A percentile compares a stretch with the other conserved stretches of the same genome.
phyloP scores from a whole-genome alignment of 2,329 filamentous ascomycete species.

The Chrysoporthe deuterocubensis region DNA sequence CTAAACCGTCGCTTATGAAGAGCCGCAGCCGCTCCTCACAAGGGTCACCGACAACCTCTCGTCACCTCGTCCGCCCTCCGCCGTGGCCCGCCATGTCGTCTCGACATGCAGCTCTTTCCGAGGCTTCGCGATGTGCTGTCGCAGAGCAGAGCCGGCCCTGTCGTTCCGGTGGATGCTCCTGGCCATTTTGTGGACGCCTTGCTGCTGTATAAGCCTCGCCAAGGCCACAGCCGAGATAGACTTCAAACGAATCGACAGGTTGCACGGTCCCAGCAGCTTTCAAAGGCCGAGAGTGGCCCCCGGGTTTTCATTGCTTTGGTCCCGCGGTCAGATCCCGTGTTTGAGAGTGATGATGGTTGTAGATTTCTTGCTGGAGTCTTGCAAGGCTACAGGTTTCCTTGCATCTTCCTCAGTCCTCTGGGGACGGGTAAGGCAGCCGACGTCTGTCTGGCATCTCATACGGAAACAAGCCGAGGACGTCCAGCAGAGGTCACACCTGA shows the following conservation, averaged over 20 bases:
- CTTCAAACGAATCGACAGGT: slow-evolving; percentile 5
- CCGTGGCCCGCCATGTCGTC: background rate
- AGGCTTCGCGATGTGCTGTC: background rate
- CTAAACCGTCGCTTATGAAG: slow-evolving; percentile 16
- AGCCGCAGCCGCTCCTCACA: slow-evolving; percentile 15
- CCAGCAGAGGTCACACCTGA: background rate
- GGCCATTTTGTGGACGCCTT: background rate
- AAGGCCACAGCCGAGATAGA: background rate
- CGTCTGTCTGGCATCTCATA: too few relatives aligned
- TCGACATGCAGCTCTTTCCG: background rate
- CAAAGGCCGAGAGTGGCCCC: background rate
- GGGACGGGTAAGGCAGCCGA: background rate
- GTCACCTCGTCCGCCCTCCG: slow-evolving; percentile 1
- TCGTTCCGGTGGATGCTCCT: background rate
- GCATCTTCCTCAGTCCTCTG: background rate
- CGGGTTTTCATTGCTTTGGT: background rate
- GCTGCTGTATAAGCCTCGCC: background rate
- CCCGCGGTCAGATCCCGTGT: background rate
- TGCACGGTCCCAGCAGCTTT: background rate
- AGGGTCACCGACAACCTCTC: slow-evolving; percentile 17
- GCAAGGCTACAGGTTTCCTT: background rate
- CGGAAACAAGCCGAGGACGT: too few relatives aligned
- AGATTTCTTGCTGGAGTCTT: background rate
- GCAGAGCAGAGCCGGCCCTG: background rate
- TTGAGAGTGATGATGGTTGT: background rate